phyloP scores from a whole-genome alignment of 2,329 filamentous ascomycete genomes.

The Clonostachys rhizophaga region DNA sequence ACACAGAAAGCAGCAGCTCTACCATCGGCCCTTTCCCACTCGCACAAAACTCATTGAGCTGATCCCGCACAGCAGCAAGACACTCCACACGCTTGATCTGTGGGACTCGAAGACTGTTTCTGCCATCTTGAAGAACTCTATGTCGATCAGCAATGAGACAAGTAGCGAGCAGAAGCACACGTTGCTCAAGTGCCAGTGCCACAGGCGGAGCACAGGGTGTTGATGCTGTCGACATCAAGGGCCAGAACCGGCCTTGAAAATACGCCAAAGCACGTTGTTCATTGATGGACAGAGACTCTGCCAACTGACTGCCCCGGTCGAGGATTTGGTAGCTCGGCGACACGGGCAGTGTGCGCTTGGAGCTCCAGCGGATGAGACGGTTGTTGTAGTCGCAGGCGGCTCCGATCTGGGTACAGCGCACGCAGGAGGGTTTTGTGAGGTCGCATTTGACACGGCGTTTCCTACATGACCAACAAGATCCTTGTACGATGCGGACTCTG shows the following conservation, averaged over 20 bases:
- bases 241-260: constrained; percentile 24
- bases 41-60: constrained; percentile 17
- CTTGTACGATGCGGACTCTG: constrained; percentile 12
- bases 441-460: constrained; percentile 19
- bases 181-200: constrained; percentile 19
- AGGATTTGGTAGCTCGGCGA: constrained; percentile 9
- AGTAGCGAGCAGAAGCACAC: constrained; percentile 21
- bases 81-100: constrained; percentile 19
- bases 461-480: constrained; percentile 21
- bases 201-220: constrained; percentile 21
- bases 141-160: constrained; percentile 23
- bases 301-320: no score
- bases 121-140: constrained; percentile 19
- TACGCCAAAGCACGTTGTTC: constrained; percentile 23
- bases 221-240: constrained; percentile 16
- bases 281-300: constrained; percentile 13
- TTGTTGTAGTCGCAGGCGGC: constrained; percentile 21
- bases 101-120: constrained; percentile 14
- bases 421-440: constrained; percentile 13
- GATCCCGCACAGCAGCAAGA: constrained; percentile 20
- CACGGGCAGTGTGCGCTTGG: constrained; percentile 19
- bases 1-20: constrained; percentile 27
- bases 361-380: constrained; percentile 34
- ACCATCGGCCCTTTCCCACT: no score
- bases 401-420: constrained; percentile 12